Conservation (phyloP, 805 yeast species). For the Ogataea nitratoaversa region DNA sequence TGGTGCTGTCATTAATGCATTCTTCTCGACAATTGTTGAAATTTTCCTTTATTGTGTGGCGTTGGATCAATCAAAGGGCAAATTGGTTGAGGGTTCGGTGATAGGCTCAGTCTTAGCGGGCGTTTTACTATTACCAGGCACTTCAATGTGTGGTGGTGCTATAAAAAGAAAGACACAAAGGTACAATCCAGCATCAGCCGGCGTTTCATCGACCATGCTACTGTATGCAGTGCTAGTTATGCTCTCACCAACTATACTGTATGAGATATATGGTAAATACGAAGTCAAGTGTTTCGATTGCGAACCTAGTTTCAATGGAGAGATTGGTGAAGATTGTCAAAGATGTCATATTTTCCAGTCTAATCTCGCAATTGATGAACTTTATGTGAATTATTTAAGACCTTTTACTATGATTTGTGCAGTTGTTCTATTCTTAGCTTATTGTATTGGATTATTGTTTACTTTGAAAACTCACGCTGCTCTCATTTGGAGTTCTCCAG, state of each 20-base stretch:
- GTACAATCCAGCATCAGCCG: slow-evolving; percentile 94
- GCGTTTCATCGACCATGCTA: slow-evolving; percentile 94
- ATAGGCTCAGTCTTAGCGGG: slow-evolving; percentile 93
- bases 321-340: slow-evolving; percentile 44
- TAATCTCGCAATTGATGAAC: slow-evolving; percentile 60
- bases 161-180: slow-evolving; percentile 86
- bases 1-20: slow-evolving; percentile 97
- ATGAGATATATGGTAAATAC: slow-evolving; percentile 85
- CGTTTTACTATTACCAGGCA: slow-evolving; percentile 84
- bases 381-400: slow-evolving; percentile 64
- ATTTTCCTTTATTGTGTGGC: slow-evolving; percentile 92
- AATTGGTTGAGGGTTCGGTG: slow-evolving; percentile 91
- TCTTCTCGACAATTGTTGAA: slow-evolving; percentile 94
- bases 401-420: slow-evolving; percentile 86
- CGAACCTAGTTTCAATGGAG: slow-evolving; percentile 14
- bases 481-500: slow-evolving; percentile 82
- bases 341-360: slow-evolving; percentile 78
- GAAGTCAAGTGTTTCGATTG: slow-evolving; percentile 70
- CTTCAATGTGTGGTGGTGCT: slow-evolving; percentile 98
- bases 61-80: slow-evolving; percentile 75
- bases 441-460: slow-evolving; percentile 84
- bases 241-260: slow-evolving; percentile 87
- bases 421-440: slow-evolving; percentile 72
- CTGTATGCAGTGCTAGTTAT: slow-evolving; percentile 85
- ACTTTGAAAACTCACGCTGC: slow-evolving; percentile 96